Percentiles rank a stretch among this genome's conserved stretches.
These are phyloP conservation scores for Chlorella sp. DNA, from an alignment of 139 green algal species.

Conservation along the genomic window DNA sequence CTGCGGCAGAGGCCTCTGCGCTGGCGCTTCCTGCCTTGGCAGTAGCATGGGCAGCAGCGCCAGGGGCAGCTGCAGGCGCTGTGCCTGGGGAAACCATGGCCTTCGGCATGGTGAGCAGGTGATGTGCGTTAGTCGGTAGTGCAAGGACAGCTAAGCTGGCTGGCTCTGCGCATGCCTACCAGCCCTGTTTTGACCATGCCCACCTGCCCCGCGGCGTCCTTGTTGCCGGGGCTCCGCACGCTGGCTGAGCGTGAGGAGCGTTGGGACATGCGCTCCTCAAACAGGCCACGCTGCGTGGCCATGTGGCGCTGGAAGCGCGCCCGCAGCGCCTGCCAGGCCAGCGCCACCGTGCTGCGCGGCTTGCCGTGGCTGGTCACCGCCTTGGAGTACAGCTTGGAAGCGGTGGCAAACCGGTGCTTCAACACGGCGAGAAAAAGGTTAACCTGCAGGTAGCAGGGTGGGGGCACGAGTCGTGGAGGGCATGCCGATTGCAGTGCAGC, in stretches of 20 bases:
- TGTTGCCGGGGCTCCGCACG: background rate
- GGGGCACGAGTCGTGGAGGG: background rate
- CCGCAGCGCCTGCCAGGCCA: background rate
- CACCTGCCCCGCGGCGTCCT: too few relatives aligned
- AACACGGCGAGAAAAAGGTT: conserved; percentile 90
- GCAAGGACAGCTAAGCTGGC: too few relatives aligned
- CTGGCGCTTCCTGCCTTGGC: background rate
- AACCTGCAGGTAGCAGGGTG: conserved; percentile 53
- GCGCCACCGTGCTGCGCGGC: conserved; percentile 16
- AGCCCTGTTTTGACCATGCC: too few relatives aligned
- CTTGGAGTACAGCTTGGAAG: conserved; percentile 70
- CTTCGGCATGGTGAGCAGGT: too few relatives aligned
- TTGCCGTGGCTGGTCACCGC: conserved; percentile 27
- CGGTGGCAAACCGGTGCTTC: conserved; percentile 85
- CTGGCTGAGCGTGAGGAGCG: background rate
- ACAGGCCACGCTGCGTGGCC: conserved; percentile 2
- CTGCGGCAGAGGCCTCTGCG: background rate
- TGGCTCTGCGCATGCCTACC: too few relatives aligned
- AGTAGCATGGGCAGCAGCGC: background rate
- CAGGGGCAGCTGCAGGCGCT: too few relatives aligned
- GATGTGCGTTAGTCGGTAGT: too few relatives aligned
- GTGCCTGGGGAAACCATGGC: too few relatives aligned
- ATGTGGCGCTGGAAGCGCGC: background rate
- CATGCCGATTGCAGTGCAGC: too few relatives aligned
- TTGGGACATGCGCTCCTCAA: conserved; percentile 21